Conservation (phyloP, 169 alveolate genomes). For the Cryptosporidium sp. region DNA sequence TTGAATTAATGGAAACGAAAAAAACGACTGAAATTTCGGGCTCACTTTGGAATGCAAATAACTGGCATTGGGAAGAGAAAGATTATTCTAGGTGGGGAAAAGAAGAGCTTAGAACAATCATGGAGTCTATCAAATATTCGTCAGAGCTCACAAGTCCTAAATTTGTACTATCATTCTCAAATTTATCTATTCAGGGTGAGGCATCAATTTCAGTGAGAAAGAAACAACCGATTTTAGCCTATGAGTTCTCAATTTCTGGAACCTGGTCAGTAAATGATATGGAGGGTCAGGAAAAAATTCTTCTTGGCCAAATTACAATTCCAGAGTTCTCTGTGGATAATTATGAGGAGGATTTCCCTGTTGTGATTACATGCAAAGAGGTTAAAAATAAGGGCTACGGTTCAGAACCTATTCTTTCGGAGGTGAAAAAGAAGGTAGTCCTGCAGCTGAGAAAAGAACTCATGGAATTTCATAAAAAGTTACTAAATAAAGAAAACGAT, state of each 20-base stretch:
- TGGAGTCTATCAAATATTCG: constrained; percentile 33
- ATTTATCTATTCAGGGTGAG: constrained; percentile 8
- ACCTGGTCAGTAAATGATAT: constrained; percentile 17
- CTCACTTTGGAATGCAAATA: constrained; percentile 80
- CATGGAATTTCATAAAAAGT: constrained; percentile 46
- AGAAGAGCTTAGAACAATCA: constrained; percentile 73
- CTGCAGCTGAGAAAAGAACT: constrained; percentile 45
- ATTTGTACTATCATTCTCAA: constrained; percentile 3
- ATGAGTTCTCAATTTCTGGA: constrained; percentile 57
- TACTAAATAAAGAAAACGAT: constrained; percentile 28
- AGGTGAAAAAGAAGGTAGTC: constrained; percentile 19
- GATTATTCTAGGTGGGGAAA: constrained; percentile 79
- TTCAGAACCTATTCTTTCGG: not conserved
- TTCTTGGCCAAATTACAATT: constrained; percentile 39
- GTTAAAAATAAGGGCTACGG: not conserved
- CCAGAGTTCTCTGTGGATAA: constrained; percentile 69
- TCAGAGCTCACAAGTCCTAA: not conserved
- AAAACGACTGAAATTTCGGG: constrained; percentile 69
- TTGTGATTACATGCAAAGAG: constrained; percentile 4
- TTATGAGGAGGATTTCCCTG: constrained; percentile 40
- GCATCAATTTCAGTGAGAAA: constrained; percentile 71
- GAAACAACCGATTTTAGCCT: constrained; percentile 68
- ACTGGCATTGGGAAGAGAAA: constrained; percentile 83
- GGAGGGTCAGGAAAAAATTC: constrained; percentile 3
- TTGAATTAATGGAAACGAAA: too few species aligned